A percentile compares a stretch with the other conserved stretches of the same genome.
Conservation (phyloP, 2,329 filamentous ascomycete genomes). For the Phyllosticta citribraziliensis region DNA sequence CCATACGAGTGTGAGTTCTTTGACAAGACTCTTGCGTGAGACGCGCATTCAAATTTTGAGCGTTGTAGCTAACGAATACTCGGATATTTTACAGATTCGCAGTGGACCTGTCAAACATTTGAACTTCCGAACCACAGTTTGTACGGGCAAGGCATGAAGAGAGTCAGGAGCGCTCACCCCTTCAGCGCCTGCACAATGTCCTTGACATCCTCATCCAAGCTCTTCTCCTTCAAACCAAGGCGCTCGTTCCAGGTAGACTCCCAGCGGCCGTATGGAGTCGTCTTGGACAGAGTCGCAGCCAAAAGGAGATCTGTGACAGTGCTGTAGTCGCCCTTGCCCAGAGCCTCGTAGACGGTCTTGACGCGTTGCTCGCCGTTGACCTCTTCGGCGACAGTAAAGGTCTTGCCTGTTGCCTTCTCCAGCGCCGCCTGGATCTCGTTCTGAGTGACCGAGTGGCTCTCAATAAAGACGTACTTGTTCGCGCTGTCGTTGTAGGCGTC, state of each 20-base stretch:
- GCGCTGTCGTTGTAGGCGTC: conserved; percentile 34
- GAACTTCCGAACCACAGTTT: background rate
- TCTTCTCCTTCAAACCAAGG: conserved; percentile 32
- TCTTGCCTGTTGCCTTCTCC: conserved; percentile 43
- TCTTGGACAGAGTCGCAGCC: conserved; percentile 14
- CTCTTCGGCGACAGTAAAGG: conserved; percentile 39
- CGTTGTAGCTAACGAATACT: background rate
- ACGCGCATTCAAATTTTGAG: no score
- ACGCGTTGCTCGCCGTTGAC: conserved; percentile 22
- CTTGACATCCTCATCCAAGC: conserved; percentile 28
- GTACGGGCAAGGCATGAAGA: background rate
- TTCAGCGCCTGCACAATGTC: conserved; percentile 19
- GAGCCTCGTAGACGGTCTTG: conserved; percentile 23
- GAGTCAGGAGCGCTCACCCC: background rate
- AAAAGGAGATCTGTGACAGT: conserved; percentile 18
- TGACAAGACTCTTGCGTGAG: no score
- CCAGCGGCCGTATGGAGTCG: conserved; percentile 18
- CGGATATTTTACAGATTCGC: background rate
- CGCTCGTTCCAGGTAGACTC: conserved; percentile 31
- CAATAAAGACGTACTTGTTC: conserved; percentile 50
- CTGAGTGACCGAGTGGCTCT: conserved; percentile 49
- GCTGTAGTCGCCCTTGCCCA: conserved; percentile 26
- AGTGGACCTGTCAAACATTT: background rate
- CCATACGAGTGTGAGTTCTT: no score
- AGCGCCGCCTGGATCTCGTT: conserved; percentile 45